These are phyloP conservation scores for Uromyces viciae-fabae DNA, from an alignment of 1,284 basidiomycete species.

Conservation along the genomic window DNA sequence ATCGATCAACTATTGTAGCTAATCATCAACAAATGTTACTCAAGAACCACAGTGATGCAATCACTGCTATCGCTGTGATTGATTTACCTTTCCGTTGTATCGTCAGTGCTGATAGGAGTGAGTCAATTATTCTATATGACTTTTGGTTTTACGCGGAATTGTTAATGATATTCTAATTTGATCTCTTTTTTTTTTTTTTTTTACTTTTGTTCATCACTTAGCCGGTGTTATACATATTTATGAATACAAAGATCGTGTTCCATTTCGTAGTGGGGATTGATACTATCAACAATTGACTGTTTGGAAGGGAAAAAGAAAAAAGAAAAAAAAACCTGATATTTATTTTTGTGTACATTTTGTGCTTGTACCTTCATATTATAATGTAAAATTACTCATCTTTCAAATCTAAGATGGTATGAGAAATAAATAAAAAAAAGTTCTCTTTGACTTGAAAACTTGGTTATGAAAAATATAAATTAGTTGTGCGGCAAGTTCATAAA, in stretches of 20 bases:
- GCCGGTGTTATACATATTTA: slow-evolving; percentile 34
- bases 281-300: background rate
- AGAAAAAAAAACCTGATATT: background rate
- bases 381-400: no score
- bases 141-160: background rate
- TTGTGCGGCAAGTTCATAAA: no score
- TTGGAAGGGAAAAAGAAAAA: background rate
- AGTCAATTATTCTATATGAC: background rate
- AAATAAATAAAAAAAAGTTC: no score
- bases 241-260: slow-evolving; percentile 25
- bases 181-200: background rate
- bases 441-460: no score
- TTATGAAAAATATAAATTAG: no score
- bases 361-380: background rate
- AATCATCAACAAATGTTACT: slow-evolving; percentile 73
- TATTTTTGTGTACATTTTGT: background rate
- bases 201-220: background rate
- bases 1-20: slow-evolving; percentile 70
- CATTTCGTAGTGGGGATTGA: slow-evolving; percentile 5
- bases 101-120: slow-evolving; percentile 68
- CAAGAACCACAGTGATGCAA: slow-evolving; percentile 74
- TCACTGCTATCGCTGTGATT: slow-evolving; percentile 73
- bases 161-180: background rate
- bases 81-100: slow-evolving; percentile 82
- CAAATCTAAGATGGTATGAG: no score